Percentiles rank a stretch among this genome's conserved stretches.
Conservation (phyloP, 164 flowering plant species). For the grape (Vitis vinifera) region ASM3070453v1 NC_081806.1:1175501-1176000, state of each 20-base stretch:
- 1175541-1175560: no score
- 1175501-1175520: no score
- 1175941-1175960: conserved; percentile 93
- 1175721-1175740: conserved; percentile 96
- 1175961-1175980: conserved; percentile 47
- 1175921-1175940: conserved; percentile 83
- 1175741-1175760: conserved; percentile 92
- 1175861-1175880: background rate
- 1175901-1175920: conserved; percentile 92
- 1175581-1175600: no score
- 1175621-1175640: no score
- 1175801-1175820: background rate
- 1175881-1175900: conserved; percentile 1
- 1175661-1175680: background rate
- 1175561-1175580: no score
- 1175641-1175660: background rate
- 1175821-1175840: background rate
- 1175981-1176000: background rate
- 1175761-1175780: conserved; percentile 70
- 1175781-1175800: conserved; percentile 3
- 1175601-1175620: no score
- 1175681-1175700: background rate
- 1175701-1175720: conserved; percentile 56
- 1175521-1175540: no score
- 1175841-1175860: background rate